Conservation (phyloP, 345 rosid species). For the Dipteronia sinensis region DNA sequence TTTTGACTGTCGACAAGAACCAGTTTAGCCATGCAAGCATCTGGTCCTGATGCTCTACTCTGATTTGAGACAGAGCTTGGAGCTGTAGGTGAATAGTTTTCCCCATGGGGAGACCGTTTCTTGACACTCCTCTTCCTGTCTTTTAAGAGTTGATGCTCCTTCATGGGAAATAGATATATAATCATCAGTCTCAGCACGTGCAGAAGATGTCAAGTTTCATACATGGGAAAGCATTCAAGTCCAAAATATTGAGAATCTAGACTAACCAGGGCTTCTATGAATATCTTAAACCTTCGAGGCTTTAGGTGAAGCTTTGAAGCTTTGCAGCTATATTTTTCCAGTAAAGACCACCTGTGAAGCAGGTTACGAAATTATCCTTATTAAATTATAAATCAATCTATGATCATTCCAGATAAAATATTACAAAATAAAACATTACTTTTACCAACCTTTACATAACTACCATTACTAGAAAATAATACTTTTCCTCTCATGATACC, state of each 20-base stretch:
- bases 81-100: constrained; percentile 60
- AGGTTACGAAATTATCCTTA: constrained; percentile 6
- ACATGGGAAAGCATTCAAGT: constrained; percentile 18
- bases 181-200: constrained; percentile 30
- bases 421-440: not conserved
- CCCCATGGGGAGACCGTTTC: constrained; percentile 73
- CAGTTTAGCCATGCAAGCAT: constrained; percentile 61
- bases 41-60: constrained; percentile 65
- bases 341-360: constrained; percentile 90
- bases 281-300: constrained; percentile 93
- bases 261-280: constrained; percentile 96
- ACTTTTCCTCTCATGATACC: not conserved
- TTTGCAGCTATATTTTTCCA: constrained; percentile 97
- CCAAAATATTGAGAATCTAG: constrained; percentile 22
- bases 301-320: constrained; percentile 98
- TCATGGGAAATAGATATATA: constrained; percentile 31
- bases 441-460: not conserved
- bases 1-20: constrained; percentile 79
- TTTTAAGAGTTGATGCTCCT: constrained; percentile 97
- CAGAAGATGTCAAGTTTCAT: constrained; percentile 23
- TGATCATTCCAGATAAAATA: not conserved
- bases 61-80: constrained; percentile 60
- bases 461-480: not conserved
- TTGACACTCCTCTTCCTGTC: constrained; percentile 85
- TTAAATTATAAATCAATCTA: not conserved